These are phyloP conservation scores for Gomphus bonarii DNA, from an alignment of 1,284 basidiomycete species.

Conservation along the genomic window DNA sequence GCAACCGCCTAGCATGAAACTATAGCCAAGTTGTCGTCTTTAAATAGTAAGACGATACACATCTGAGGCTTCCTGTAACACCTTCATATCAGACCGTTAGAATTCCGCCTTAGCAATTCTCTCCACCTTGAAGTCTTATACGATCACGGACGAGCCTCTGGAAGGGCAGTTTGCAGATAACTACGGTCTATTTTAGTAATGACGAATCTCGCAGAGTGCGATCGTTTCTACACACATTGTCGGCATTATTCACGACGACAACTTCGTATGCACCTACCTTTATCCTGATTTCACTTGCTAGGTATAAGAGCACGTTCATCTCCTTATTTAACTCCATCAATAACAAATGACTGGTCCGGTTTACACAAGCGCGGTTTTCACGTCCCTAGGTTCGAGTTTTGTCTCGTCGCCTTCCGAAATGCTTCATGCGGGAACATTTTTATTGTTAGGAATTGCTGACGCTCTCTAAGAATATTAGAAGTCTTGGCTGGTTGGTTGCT, in stretches of 20 bases:
- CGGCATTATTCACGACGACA: not conserved
- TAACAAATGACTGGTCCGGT: too few species aligned
- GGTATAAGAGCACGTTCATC: too few species aligned
- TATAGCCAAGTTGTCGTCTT: slow-evolving; percentile 58
- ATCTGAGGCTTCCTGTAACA: slow-evolving; percentile 83
- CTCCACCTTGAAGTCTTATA: slow-evolving; percentile 81
- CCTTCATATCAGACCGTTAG: slow-evolving; percentile 88
- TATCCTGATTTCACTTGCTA: too few species aligned
- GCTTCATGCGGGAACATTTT: too few species aligned
- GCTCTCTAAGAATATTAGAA: too few species aligned
- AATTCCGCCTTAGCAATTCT: slow-evolving; percentile 28
- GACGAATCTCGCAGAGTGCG: slow-evolving; percentile 93
- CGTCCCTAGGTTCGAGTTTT: too few species aligned
- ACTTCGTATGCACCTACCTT: not conserved
- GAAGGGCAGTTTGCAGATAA: slow-evolving; percentile 90
- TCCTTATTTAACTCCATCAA: too few species aligned
- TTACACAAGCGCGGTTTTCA: too few species aligned
- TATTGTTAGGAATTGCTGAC: too few species aligned
- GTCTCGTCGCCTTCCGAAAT: too few species aligned
- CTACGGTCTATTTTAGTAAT: slow-evolving; percentile 94
- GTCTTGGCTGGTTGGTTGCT: too few species aligned
- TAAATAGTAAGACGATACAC: slow-evolving; percentile 76
- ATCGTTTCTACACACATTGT: slow-evolving; percentile 58
- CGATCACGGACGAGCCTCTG: slow-evolving; percentile 87
- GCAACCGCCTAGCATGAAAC: slow-evolving; percentile 68